Base-by-base conservation (phyloP, 2,329 filamentous ascomycete species). In the Pseudocercospora eumusae region DNA sequence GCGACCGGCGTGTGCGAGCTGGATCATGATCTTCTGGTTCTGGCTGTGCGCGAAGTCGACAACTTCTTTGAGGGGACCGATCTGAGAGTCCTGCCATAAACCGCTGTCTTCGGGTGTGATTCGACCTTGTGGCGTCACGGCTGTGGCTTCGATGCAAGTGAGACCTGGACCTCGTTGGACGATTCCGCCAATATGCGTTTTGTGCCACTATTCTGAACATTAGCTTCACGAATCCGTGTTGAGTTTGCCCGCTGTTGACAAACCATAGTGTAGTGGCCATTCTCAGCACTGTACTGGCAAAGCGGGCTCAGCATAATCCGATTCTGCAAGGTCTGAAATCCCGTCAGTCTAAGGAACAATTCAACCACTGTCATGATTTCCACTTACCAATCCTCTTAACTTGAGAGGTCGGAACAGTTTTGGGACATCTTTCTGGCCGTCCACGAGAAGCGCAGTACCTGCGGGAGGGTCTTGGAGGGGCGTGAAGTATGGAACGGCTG, bases 1-100 rank as follows among this genome's bases (percentile, higher is more conserved):
- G 28, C 84, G 76, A 6, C 92, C 92, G 0, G 91, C 92, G 71
- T 96, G 92, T 1, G 80, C 90, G 4, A 96, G 82, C 79, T 96
- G 92, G 64, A 96, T 88, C 56, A 85, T 91, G 57, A 91, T 86
- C 66, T 89, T 86, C 71, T 92, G 87, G 72, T 83, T 84, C 76
- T 96, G 92, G 25, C 84, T 86, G 79, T 96, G 92, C 2, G 89
- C 85, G 65, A 92, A 96, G 64, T 96, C 90, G 36, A 88, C 85
- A 50, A 93, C 83, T 62, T 84, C 83, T 72, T 83, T 84, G 61
- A 96, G 78, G 0, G 88, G 87, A 65, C 83, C 87, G 63, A 93
- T 88, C 75, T 97, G 93, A 33, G 83, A 86, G 75, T 96, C 93
- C 65, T 89, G 82, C 93, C 92, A 97, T 7, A 97, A 78, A 0